phyloP scores from a whole-genome alignment of 2,329 filamentous ascomycete genomes.

The Xylariaceae sp. region DNA sequence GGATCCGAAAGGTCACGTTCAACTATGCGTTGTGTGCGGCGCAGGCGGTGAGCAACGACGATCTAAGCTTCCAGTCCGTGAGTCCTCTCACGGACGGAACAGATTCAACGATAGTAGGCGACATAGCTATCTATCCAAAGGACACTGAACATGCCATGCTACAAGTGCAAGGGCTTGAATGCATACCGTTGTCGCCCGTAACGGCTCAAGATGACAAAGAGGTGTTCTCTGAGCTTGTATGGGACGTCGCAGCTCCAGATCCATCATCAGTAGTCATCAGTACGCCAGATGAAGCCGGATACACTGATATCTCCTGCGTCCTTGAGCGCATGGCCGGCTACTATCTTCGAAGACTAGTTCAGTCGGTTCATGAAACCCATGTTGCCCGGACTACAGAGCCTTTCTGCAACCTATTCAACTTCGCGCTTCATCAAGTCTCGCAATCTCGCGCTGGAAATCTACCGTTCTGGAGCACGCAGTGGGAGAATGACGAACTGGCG shows the following conservation, averaged over 20 bases:
- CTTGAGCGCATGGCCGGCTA: slow-evolving; percentile 1
- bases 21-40: slow-evolving; percentile 13
- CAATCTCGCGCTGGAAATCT: not conserved
- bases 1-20: slow-evolving; percentile 7
- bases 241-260: slow-evolving; percentile 8
- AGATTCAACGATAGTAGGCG: not conserved
- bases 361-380: not conserved
- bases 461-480: slow-evolving; percentile 4
- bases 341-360: not conserved
- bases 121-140: slow-evolving; percentile 5
- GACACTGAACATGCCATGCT: slow-evolving; percentile 4
- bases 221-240: slow-evolving; percentile 6
- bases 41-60: not conserved
- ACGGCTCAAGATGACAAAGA: slow-evolving; percentile 9
- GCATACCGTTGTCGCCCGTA: slow-evolving; percentile 1
- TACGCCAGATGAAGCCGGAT: too few species aligned
- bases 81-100: too few species aligned
- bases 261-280: too few species aligned
- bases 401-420: slow-evolving; percentile 1
- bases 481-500: slow-evolving; percentile 7
- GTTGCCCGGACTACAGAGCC: not conserved
- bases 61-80: not conserved
- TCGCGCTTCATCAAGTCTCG: slow-evolving; percentile 2
- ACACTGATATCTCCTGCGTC: not conserved
- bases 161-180: slow-evolving; percentile 13